Evolutionary conservation across 306 rosid species (phyloP).

Genomic region (Rosa chinensis): DNA sequence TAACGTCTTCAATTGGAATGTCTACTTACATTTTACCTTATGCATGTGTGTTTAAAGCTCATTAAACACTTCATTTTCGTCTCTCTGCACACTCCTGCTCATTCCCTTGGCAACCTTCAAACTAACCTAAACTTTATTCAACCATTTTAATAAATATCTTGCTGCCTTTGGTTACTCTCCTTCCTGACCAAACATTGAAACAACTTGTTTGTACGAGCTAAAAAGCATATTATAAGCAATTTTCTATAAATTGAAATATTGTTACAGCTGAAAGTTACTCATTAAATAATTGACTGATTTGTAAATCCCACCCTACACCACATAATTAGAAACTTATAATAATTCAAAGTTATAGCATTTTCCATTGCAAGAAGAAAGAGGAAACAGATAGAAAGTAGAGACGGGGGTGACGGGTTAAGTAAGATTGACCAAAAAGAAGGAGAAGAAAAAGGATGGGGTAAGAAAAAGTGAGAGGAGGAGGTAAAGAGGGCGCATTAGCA

Average conservation of each 20-base stretch:
- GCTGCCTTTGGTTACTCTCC: too few relatives aligned
- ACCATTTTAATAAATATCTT: neutral
- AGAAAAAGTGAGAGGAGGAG: neutral
- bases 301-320: neutral
- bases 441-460: neutral
- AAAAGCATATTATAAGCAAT: too few relatives aligned
- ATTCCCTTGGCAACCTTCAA: neutral
- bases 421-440: slow-evolving; percentile 10
- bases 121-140: neutral
- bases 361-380: neutral
- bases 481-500: slow-evolving; percentile 8
- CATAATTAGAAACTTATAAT: neutral
- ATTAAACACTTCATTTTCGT: neutral
- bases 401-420: neutral
- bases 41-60: neutral
- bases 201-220: neutral
- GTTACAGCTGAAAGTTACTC: neutral
- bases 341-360: neutral
- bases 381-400: neutral
- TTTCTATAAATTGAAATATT: neutral
- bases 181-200: neutral
- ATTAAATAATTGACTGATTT: neutral
- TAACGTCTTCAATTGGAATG: neutral
- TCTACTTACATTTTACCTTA: too few relatives aligned
- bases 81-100: fast-evolving